Base-by-base conservation (phyloP, 306 rosid species). In the Datisca glomerata region DNA sequence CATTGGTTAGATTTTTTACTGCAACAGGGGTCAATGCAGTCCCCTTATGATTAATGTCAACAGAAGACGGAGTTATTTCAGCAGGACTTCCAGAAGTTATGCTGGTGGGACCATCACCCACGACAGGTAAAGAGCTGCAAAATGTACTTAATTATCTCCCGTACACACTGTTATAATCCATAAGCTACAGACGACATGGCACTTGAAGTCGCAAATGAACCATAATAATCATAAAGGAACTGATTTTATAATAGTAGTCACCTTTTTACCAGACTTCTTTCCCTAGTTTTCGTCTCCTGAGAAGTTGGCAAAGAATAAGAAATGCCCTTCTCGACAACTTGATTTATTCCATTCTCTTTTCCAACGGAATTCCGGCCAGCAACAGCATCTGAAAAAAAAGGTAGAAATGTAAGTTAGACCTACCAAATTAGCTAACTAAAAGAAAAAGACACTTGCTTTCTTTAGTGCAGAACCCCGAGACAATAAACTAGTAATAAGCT, bases 321-420 rank as follows among this genome's bases (percentile, higher is more conserved):
- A 46, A 47, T 24, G 49, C 56, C 64, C 70, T 77, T 84, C 73
- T 77, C 98, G 31, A 56, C 55, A 33, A 55, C 64, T 72, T 64
- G 86, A 63, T 47, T 71, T 39, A 62, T 40, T 49, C 95, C 94
- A 72, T 61, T 72, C 58, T 74, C 86, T 48, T 70, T 80, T 35
- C 73, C 84, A 31, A 70, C 79, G 57, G 78, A 46, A 56, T 42
- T 70, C 71, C 84, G 76, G 69, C 86, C 69, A 47, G 75, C 71
- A 24, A 64, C 76, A 59, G 78, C 62, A 72, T 80, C 97, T 89
- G 71, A 47, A 48, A 33, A 64, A 38, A 56, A 69, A 25, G 45
- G n/a, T n/a, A 50, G 41, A 20, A 51, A 31, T 33, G 19, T 10
- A 45, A 38, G 59, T 20, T 41, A n/a, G 12, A 16, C 35, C 28